These are phyloP conservation scores for Alloteropsis angusta DNA, from an alignment of 202 grass and related monocot species.

Conservation along the genomic window DNA sequence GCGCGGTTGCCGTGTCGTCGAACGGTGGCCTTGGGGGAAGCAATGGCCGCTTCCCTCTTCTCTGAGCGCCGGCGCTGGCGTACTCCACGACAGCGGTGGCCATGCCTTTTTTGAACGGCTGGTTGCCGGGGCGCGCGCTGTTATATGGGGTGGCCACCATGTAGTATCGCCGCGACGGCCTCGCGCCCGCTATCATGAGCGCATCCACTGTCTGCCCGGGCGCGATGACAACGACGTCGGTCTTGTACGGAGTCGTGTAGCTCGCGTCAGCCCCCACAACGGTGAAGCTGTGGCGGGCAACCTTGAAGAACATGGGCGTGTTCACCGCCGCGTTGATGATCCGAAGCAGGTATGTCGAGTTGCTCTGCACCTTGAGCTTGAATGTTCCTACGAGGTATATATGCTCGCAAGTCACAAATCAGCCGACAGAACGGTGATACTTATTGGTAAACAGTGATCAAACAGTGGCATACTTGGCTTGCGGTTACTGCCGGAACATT, in stretches of 20 bases:
- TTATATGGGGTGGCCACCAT: constrained; percentile 37
- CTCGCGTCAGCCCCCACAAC: constrained; percentile 46
- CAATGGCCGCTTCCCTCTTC: neutral
- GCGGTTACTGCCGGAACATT: constrained; percentile 2
- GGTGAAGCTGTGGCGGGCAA: constrained; percentile 43
- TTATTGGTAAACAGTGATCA: neutral
- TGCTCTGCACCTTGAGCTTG: constrained; percentile 33
- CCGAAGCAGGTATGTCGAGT: constrained; percentile 34
- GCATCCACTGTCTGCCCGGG: constrained; percentile 40
- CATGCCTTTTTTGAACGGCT: neutral
- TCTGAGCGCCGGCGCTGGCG: neutral
- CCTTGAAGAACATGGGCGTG: constrained; percentile 49
- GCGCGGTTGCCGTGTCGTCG: constrained; percentile 4
- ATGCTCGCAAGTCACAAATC: neutral
- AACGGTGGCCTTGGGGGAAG: neutral
- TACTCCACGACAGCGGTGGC: constrained; percentile 38
- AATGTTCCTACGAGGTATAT: constrained; percentile 26
- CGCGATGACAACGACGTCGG: constrained; percentile 34
- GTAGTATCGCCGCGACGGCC: constrained; percentile 29
- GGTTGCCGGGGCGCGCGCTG: neutral
- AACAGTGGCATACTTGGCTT: neutral
- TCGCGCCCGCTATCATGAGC: neutral
- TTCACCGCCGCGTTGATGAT: constrained; percentile 59
- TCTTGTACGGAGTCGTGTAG: constrained; percentile 48
- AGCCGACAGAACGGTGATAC: neutral